Evolutionary conservation across 129 eudicot species (phyloP), one percentile per base, ranked within the genome.

Genomic region (Flaveria linearis): DNA sequence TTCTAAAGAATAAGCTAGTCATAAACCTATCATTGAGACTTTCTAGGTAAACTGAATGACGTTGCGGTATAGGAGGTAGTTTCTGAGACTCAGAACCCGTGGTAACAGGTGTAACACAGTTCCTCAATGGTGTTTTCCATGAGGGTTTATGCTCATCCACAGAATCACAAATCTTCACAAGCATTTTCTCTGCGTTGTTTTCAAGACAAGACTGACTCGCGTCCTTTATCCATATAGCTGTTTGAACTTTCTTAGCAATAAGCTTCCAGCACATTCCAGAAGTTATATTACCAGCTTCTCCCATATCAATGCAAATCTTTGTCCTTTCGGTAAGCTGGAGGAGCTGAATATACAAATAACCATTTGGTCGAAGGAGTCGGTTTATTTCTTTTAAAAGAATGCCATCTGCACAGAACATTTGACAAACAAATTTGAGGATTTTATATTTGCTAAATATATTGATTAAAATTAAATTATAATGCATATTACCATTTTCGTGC

Each of bases 211-310:
- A 70, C 69, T 87, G 85, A 81, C 85, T 81, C 3, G 82, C 92
- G 9, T 85, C 90, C 82, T 91, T 95, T 47, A 87, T 80, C 99
- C 99, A 95, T 25, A 95, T 89, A 10, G 99, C 99, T 15, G 99
- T 95, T 80, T 95, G 99, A 73, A 95, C 86, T 84, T 95, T 83
- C 68, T 78, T 76, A 61, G 96, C 93, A 77, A 95, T 86, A 46
- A 95, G 92, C 55, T 88, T 89, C 99, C 99, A 95, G 87, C 99
- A 95, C 99, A 95, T 91, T 60, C 81, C 87, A 36, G 97, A 82
- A 75, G 99, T 89, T 79, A 95, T 70, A 49, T 86, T 89, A 85
- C 83, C 84, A 95, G 45, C 72, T 91, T 91, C 28, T 91, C 97
- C 99, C 99, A 95, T 49, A 95, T 95, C 53, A 78, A 39, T 41